phyloP scores from a whole-genome alignment of 352 stramenopile genomes.

The Pythium brachiatum region DNA sequence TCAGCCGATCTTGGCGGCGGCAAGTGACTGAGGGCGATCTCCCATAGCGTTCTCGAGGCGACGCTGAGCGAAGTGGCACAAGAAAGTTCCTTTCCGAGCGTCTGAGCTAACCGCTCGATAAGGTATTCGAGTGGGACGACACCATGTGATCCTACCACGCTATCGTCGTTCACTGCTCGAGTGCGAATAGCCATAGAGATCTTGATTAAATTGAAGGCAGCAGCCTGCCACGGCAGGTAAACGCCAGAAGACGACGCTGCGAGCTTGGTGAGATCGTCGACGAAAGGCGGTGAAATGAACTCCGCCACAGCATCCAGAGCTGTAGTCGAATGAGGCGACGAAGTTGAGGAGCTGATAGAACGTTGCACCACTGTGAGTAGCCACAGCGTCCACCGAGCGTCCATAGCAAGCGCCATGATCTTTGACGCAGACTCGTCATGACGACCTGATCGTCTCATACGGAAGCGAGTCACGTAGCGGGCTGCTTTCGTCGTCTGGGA shows the following conservation, averaged over 20 bases:
- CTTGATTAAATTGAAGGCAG: constrained; percentile 9
- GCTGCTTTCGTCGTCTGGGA: background rate
- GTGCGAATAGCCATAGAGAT: background rate
- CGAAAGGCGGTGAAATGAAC: background rate
- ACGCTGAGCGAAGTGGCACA: background rate
- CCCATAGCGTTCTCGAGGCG: constrained; percentile 10
- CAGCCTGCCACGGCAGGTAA: background rate
- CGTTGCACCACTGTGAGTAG: background rate
- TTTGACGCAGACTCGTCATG: background rate
- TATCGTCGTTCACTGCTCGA: background rate
- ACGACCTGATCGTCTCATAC: background rate
- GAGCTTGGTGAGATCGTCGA: constrained; percentile 4
- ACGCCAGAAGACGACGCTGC: background rate
- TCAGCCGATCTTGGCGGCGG: background rate
- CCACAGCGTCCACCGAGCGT: constrained; percentile 20
- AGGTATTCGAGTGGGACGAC: background rate
- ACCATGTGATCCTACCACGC: no score
- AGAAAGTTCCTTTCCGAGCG: background rate
- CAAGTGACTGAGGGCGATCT: constrained; percentile 5
- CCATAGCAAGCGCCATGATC: background rate
- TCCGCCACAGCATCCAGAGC: background rate
- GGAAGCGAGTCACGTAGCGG: background rate
- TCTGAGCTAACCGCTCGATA: constrained; percentile 4
- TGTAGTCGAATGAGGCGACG: background rate
- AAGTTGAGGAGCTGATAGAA: background rate